These are phyloP conservation scores for Cyberlindnera saturnus DNA, from an alignment of 805 yeast genomes.

Conservation along the genomic window DNA sequence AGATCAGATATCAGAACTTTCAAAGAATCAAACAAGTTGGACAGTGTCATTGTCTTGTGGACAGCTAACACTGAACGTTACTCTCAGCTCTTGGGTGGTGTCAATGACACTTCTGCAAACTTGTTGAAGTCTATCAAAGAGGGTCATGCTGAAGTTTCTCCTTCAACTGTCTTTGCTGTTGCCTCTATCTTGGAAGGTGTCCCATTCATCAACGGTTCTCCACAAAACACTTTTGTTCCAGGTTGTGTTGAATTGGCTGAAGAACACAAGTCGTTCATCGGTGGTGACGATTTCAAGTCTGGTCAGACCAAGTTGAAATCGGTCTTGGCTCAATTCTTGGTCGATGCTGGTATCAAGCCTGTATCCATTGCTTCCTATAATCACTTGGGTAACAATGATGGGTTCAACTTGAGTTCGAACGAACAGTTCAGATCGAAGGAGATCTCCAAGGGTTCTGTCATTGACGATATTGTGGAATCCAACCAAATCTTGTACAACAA, in stretches of 20 bases:
- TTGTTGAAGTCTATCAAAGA: slow-evolving; percentile 64
- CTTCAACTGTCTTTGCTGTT: slow-evolving; percentile 91
- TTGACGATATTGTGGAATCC: slow-evolving; percentile 89
- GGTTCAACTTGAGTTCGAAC: slow-evolving; percentile 85
- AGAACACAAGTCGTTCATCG: slow-evolving; percentile 66
- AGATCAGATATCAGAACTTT: slow-evolving; percentile 79
- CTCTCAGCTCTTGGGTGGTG: slow-evolving; percentile 68
- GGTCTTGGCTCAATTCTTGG: slow-evolving; percentile 92
- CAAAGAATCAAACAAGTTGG: slow-evolving; percentile 65
- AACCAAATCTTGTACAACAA: slow-evolving; percentile 81
- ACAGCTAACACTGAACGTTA: slow-evolving; percentile 96
- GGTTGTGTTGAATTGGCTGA: slow-evolving; percentile 91
- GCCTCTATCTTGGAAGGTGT: slow-evolving; percentile 85
- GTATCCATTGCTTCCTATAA: slow-evolving; percentile 92
- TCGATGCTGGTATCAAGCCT: slow-evolving; percentile 96
- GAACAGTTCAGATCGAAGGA: slow-evolving; percentile 93
- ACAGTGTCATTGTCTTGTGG: slow-evolving; percentile 89
- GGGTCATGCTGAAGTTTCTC: slow-evolving; percentile 81
- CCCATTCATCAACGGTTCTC: slow-evolving; percentile 94
- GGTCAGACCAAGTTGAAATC: slow-evolving; percentile 96
- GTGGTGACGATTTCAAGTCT: slow-evolving; percentile 95
- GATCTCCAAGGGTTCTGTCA: slow-evolving; percentile 87
- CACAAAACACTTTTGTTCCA: slow-evolving; percentile 96
- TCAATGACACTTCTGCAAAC: slow-evolving; percentile 85
- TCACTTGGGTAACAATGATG: slow-evolving; percentile 95